phyloP scores from a whole-genome alignment of 768 basidiomycete genomes.

The Auriscalpium microsporum region DNA sequence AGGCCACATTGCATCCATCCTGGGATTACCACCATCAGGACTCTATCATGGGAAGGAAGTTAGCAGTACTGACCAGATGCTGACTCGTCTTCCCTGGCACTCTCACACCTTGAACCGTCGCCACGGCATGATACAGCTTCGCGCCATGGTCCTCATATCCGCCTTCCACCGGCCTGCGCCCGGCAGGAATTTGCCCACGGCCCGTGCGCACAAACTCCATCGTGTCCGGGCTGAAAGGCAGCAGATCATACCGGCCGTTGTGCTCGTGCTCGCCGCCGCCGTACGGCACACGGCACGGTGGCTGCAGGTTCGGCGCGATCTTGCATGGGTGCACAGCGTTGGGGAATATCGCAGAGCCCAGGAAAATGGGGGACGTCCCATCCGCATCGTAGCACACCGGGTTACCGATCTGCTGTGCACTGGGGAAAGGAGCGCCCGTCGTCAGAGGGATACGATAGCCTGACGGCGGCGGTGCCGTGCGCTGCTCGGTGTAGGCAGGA shows the following conservation, averaged over 20 bases:
- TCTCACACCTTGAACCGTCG: constrained; percentile 36
- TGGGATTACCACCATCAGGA: constrained; percentile 9
- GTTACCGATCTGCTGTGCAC: constrained; percentile 30
- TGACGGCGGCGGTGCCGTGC: constrained; percentile 40
- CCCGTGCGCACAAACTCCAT: constrained; percentile 73
- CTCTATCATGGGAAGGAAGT: no score
- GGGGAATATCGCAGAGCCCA: constrained; percentile 65
- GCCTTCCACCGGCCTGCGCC: constrained; percentile 56
- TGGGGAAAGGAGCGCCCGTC: constrained; percentile 37
- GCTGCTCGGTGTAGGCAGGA: not conserved
- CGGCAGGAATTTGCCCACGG: constrained; percentile 49
- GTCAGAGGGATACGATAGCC: constrained; percentile 57
- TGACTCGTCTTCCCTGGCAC: constrained; percentile 72
- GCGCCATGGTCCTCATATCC: constrained; percentile 65
- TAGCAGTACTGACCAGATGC: constrained; percentile 45
- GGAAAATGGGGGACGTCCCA: constrained; percentile 49
- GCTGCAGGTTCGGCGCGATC: constrained; percentile 53
- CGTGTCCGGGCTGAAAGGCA: constrained; percentile 54
- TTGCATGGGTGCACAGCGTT: constrained; percentile 78
- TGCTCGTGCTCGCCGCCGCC: constrained; percentile 56
- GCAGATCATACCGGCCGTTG: constrained; percentile 60
- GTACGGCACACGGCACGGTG: constrained; percentile 47
- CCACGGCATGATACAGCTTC: constrained; percentile 63
- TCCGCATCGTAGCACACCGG: constrained; percentile 53
- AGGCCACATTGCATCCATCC: constrained; percentile 36